Evolutionary conservation across 352 stramenopile species (phyloP), one percentile per base, ranked within the genome.

Genomic region (Pythium periplocum): DNA sequence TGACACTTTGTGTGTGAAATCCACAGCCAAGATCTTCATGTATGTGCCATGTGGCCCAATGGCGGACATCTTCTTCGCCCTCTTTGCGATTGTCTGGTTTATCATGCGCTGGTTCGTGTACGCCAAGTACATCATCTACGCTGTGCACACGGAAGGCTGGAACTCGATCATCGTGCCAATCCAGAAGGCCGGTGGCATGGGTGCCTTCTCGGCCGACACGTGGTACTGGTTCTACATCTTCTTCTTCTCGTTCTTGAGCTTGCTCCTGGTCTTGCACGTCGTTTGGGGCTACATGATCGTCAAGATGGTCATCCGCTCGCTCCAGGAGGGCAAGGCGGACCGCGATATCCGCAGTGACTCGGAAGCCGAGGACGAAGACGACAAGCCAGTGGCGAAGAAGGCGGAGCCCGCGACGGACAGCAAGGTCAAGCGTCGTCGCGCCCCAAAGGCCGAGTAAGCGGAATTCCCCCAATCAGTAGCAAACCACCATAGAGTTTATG

Each of bases 271-370:
- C 50, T 72, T 91, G 38, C 78, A 91, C 62, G 46, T 90, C 41
- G 88, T 87, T 75, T 91, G 78, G 81, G 81, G 76, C 45, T 31
- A 83, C 40, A 55, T 91, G 56, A 91, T 91, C 49, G 71, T 75
- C 66, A 80, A 83, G 56, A 91, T 90, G 81, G 75, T 88, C 5
- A 38, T 71, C 53, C 80, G 79, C 61, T 75, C 75, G 38, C 65
- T 91, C 6, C 55, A 68, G 41, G 67, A 75, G 42, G 76, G 78
- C 55, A 88, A 83, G 56, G 78, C 88, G 12, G 77, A 91, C 60
- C 89, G 89, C 62, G 81, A 89, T 40, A 91, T 91, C 33, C 81
- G 81, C 52, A 91, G 78, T 56, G 81, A 88, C 57, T 91, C 81
- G 36, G 81, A 89, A 57, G 66, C 59, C 54, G 80, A 91, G 32